Conservation (phyloP, 2,329 filamentous ascomycete genomes). For the Fusarium citri region DNA sequence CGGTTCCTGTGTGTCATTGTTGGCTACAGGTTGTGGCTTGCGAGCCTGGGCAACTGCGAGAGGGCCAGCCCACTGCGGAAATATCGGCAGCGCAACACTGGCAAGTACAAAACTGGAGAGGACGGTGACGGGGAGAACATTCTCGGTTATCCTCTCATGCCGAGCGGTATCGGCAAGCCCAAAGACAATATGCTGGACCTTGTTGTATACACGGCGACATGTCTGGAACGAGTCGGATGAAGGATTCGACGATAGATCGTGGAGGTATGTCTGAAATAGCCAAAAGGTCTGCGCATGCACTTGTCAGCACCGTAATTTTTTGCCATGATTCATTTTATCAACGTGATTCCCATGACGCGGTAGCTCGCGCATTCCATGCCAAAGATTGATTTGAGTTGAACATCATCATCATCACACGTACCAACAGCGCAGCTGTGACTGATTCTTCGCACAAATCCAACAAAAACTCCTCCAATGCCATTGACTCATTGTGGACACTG, state of each 20-base stretch:
- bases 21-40: constrained; percentile 67
- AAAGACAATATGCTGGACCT: constrained; percentile 89
- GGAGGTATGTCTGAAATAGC: constrained; percentile 89
- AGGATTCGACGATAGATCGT: constrained; percentile 81
- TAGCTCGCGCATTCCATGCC: constrained; percentile 23
- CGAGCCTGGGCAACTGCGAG: constrained; percentile 84
- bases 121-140: constrained; percentile 82
- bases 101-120: constrained; percentile 84
- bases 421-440: constrained; percentile 83
- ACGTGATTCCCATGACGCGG: constrained; percentile 9
- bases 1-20: constrained; percentile 50
- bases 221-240: constrained; percentile 83
- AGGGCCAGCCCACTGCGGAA: constrained; percentile 83
- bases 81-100: constrained; percentile 77
- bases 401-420: constrained; percentile 58
- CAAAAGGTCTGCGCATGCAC: constrained; percentile 76
- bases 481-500: constrained; percentile 89
- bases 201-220: constrained; percentile 86
- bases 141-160: constrained; percentile 83
- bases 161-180: constrained; percentile 76
- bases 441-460: constrained; percentile 89
- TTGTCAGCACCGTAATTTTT: constrained; percentile 33
- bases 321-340: neutral
- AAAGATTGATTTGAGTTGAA: neutral
- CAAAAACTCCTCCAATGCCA: constrained; percentile 90